These are phyloP conservation scores for Magnolia kwangsiensis DNA, from an alignment of 164 flowering plant species.

Conservation along the genomic window DNA sequence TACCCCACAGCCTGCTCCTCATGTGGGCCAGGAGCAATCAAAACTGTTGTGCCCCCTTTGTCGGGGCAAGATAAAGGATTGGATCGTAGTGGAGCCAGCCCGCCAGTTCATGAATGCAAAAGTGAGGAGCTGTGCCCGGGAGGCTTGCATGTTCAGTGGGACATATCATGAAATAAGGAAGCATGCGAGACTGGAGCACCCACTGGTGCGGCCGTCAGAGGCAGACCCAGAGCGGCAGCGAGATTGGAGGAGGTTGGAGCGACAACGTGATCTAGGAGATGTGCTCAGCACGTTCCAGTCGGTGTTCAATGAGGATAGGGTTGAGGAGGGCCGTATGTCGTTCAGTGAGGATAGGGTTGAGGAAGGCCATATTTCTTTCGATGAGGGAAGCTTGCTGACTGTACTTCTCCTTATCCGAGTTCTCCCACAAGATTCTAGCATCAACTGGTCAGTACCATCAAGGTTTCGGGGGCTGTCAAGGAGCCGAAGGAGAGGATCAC, in stretches of 20 bases:
- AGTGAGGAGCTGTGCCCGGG: constrained; percentile 70
- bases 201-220: constrained; percentile 65
- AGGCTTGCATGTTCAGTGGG: constrained; percentile 64
- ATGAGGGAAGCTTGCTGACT: constrained; percentile 57
- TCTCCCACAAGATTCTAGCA: constrained; percentile 34
- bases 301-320: constrained; percentile 28
- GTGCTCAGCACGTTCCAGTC: constrained; percentile 76
- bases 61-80: constrained; percentile 63
- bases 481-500: constrained; percentile 31
- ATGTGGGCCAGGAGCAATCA: constrained; percentile 14
- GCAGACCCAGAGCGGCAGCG: constrained; percentile 73
- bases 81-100: constrained; percentile 70
- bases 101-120: constrained; percentile 75
- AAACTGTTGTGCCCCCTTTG: constrained; percentile 72
- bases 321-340: too few relatives aligned
- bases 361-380: too few relatives aligned
- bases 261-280: constrained; percentile 80
- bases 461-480: constrained; percentile 51
- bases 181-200: constrained; percentile 82
- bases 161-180: constrained; percentile 70
- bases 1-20: constrained; percentile 1
- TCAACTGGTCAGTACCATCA: constrained; percentile 55
- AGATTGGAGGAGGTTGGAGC: constrained; percentile 76
- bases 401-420: constrained; percentile 57
- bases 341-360: constrained; percentile 8